Conservation (phyloP, 805 yeast genomes). For the Kazachstania africana region DNA sequence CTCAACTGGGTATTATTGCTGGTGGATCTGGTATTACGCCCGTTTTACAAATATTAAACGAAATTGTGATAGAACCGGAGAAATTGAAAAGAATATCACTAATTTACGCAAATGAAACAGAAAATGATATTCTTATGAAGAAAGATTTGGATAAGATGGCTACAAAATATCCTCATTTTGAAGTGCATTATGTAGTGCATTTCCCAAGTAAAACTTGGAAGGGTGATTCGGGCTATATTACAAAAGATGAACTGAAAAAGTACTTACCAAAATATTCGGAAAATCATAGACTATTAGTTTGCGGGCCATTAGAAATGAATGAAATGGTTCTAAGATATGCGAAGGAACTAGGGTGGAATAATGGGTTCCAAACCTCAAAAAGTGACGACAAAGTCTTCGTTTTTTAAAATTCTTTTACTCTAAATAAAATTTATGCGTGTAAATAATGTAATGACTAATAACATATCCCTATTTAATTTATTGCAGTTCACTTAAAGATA, state of each 20-base stretch:
- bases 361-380: constrained; percentile 15
- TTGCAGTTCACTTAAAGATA: constrained; percentile 24
- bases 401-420: constrained; percentile 1
- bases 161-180: constrained; percentile 47
- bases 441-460: too few relatives aligned
- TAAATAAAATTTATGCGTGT: too few relatives aligned
- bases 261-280: constrained; percentile 39
- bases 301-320: constrained; percentile 70
- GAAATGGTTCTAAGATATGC: constrained; percentile 37
- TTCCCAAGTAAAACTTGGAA: constrained; percentile 40
- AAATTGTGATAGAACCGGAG: constrained; percentile 55
- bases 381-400: constrained; percentile 5
- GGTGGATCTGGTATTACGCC: constrained; percentile 91
- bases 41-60: constrained; percentile 65
- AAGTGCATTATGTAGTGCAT: constrained; percentile 47
- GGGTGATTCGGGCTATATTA: constrained; percentile 50
- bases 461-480: too few relatives aligned
- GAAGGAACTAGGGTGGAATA: constrained; percentile 49
- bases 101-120: constrained; percentile 64
- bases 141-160: constrained; percentile 62
- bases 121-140: constrained; percentile 60
- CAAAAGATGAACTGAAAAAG: constrained; percentile 44
- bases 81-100: constrained; percentile 49
- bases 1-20: constrained; percentile 57
- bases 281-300: constrained; percentile 47